Percentiles rank a stretch among this genome's conserved stretches.
Conservation (phyloP, 352 stramenopile genomes). For the Pythium aquatile region DNA sequence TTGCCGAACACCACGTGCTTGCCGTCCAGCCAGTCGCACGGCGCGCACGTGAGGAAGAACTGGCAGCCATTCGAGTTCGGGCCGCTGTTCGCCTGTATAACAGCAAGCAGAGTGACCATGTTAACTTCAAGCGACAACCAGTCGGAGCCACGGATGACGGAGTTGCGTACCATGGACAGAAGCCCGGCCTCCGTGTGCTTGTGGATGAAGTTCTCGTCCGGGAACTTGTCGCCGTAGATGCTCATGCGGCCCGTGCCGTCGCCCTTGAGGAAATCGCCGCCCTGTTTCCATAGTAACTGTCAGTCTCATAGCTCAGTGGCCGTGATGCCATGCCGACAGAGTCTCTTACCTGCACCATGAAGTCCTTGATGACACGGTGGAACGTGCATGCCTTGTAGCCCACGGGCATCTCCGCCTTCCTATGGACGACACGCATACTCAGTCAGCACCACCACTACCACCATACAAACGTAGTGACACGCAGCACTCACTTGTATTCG, state of each 20-base stretch:
- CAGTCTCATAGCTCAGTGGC: neutral
- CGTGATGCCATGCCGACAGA: too few relatives aligned
- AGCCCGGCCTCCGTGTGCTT: constrained; percentile 81
- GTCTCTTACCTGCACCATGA: constrained; percentile 77
- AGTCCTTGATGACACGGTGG: constrained; percentile 91
- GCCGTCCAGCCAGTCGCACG: constrained; percentile 94
- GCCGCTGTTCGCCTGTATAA: constrained; percentile 90
- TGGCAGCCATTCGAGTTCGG: constrained; percentile 93
- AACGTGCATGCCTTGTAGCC: constrained; percentile 89
- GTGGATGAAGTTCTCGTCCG: constrained; percentile 80
- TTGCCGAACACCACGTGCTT: constrained; percentile 98
- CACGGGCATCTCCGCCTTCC: constrained; percentile 78
- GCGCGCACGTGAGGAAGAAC: constrained; percentile 95
- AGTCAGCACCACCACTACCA: neutral
- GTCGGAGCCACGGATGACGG: neutral
- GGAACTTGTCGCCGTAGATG: constrained; percentile 88
- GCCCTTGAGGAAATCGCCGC: constrained; percentile 86
- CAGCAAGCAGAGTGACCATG: neutral
- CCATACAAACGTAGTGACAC: neutral
- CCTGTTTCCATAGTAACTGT: constrained; percentile 24
- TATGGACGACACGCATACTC: constrained; percentile 39
- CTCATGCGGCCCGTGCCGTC: constrained; percentile 81
- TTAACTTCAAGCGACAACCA: neutral
- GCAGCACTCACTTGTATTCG: constrained; percentile 83
- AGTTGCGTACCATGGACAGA: constrained; percentile 65